Conservation (phyloP, 768 basidiomycete genomes). For the Tylopilus vinaceipallidus region DNA sequence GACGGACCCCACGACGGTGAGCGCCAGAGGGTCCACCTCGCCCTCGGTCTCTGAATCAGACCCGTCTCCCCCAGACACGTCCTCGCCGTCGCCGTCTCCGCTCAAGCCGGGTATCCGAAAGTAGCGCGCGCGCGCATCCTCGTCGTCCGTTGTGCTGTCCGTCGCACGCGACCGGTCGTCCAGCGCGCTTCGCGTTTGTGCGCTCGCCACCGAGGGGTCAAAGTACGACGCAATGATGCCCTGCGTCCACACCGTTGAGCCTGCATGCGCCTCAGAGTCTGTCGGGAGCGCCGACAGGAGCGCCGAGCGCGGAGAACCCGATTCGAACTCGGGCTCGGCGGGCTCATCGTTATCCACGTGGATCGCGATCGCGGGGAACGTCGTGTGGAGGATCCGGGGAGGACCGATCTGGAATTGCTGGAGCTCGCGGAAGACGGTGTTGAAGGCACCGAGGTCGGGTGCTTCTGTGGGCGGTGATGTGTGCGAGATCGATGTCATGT, state of each 20-base stretch:
- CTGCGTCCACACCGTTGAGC: slow-evolving; percentile 67
- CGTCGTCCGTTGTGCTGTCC: slow-evolving; percentile 21
- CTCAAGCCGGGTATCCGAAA: neutral
- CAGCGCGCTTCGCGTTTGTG: slow-evolving; percentile 23
- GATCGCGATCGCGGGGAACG: slow-evolving; percentile 8
- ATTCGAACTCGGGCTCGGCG: slow-evolving; percentile 23
- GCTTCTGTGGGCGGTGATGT: slow-evolving; percentile 40
- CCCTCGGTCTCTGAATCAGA: slow-evolving; percentile 41
- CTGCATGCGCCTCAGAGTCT: slow-evolving; percentile 40
- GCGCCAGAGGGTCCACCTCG: slow-evolving; percentile 26
- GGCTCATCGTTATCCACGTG: slow-evolving; percentile 19
- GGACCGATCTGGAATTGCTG: slow-evolving; percentile 51
- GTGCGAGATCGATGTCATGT: neutral
- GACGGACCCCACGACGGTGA: slow-evolving; percentile 29
- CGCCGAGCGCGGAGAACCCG: slow-evolving; percentile 28
- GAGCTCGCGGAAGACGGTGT: slow-evolving; percentile 65
- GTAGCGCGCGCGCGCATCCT: neutral
- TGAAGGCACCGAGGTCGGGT: slow-evolving; percentile 74
- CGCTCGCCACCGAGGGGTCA: slow-evolving; percentile 31
- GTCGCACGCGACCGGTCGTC: slow-evolving; percentile 27
- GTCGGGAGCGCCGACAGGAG: slow-evolving; percentile 25
- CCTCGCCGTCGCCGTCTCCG: slow-evolving; percentile 5
- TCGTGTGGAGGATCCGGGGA: slow-evolving; percentile 25
- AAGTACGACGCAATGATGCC: slow-evolving; percentile 59
- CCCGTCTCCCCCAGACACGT: slow-evolving; percentile 9